A percentile compares a stretch with the other conserved stretches of the same genome.
These are phyloP conservation scores for Vitis hybrid DNA, from an alignment of 177 flowering plant species.

Conservation along the genomic window DNA sequence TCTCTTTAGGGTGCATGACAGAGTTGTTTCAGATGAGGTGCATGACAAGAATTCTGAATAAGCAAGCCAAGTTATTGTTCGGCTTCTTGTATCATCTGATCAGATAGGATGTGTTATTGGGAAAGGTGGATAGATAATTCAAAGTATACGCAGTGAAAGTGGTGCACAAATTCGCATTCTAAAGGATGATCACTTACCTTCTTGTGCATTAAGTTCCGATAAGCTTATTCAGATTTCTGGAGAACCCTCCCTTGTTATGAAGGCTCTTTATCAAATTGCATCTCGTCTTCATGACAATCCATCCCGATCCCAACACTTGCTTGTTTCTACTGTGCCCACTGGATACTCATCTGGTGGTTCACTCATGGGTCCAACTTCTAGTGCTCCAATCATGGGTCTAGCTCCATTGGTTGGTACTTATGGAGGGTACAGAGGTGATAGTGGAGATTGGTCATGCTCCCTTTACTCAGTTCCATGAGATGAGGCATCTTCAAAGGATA, in stretches of 20 bases:
- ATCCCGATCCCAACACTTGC: slow-evolving; percentile 84
- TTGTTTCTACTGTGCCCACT: slow-evolving; percentile 52
- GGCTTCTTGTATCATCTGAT: slow-evolving; percentile 58
- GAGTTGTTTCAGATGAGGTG: slow-evolving; percentile 72
- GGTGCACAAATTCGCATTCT: slow-evolving; percentile 91
- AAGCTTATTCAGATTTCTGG: no score
- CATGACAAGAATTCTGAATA: slow-evolving; percentile 58
- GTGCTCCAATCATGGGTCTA: slow-evolving; percentile 66
- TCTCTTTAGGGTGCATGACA: slow-evolving; percentile 80
- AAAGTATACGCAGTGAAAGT: slow-evolving; percentile 77
- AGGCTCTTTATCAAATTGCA: slow-evolving; percentile 74
- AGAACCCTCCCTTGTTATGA: slow-evolving; percentile 38
- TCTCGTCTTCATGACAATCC: slow-evolving; percentile 88
- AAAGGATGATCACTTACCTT: slow-evolving; percentile 44
- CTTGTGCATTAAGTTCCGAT: no score
- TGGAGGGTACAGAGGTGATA: no score
- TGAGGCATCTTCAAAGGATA: slow-evolving; percentile 39
- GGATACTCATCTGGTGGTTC: slow-evolving; percentile 59
- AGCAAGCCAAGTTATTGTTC: slow-evolving; percentile 54
- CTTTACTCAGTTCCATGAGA: no score
- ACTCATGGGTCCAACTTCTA: slow-evolving; percentile 55
- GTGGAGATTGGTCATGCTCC: no score
- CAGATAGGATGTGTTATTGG: slow-evolving; percentile 60
- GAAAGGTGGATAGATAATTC: slow-evolving; percentile 94
- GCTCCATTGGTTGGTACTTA: no score